Conservation (phyloP, 1,284 basidiomycete species). For the Cryptococcus jaspeensis region DNA sequence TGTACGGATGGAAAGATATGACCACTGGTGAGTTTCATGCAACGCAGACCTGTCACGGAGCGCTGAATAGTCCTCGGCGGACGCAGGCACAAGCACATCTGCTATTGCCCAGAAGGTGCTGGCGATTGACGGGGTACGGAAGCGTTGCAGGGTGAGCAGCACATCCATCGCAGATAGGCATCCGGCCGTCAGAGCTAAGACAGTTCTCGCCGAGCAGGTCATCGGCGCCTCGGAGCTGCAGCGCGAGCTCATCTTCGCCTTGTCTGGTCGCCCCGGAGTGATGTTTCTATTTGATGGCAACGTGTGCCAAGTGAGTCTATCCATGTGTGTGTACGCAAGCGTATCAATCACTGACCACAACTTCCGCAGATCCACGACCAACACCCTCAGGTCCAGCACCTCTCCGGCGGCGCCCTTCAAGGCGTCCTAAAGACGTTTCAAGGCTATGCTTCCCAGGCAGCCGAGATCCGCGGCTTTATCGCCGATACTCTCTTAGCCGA, state of each 20-base stretch:
- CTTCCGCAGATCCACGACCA: constrained; percentile 14
- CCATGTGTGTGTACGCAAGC: neutral
- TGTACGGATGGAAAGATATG: constrained; percentile 36
- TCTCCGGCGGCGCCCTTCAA: constrained; percentile 62
- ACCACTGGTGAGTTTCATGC: constrained; percentile 23
- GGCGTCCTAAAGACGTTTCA: constrained; percentile 65
- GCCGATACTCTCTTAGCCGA: constrained; percentile 49
- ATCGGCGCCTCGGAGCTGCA: constrained; percentile 35
- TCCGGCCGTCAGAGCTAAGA: neutral
- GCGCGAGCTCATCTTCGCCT: constrained; percentile 40
- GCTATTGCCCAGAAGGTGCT: constrained; percentile 1
- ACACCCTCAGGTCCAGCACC: constrained; percentile 52
- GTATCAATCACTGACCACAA: too few species aligned
- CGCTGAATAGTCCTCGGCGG: neutral
- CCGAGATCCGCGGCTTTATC: constrained; percentile 64
- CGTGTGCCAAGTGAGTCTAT: constrained; percentile 25
- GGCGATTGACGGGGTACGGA: neutral
- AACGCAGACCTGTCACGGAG: too few species aligned
- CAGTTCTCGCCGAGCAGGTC: constrained; percentile 10
- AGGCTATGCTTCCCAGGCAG: constrained; percentile 59
- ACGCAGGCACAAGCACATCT: constrained; percentile 3
- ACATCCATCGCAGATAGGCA: neutral
- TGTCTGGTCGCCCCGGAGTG: constrained; percentile 38
- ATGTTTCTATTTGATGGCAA: constrained; percentile 24
- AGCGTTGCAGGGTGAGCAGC: neutral